Evolutionary conservation across 2,329 filamentous ascomycete species (phyloP).

Genomic region (Zalaria obscura): DNA sequence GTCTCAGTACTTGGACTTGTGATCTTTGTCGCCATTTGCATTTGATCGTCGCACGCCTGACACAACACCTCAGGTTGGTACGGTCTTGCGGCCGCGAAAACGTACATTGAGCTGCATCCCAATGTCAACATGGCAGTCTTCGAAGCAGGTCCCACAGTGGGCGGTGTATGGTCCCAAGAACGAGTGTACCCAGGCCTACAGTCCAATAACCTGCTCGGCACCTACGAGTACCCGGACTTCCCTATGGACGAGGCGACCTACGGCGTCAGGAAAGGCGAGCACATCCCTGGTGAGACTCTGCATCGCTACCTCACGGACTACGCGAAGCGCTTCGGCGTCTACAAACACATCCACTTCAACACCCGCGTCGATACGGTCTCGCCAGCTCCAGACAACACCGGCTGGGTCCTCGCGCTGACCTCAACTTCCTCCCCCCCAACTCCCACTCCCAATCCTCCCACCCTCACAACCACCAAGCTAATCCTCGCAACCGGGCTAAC

Average conservation of each 20-base stretch:
- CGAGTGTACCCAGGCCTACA: slow-evolving; percentile 56
- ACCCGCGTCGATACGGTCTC: slow-evolving; percentile 34
- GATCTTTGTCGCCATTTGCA: too few relatives aligned
- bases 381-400: background rate
- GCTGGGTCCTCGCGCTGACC: too few relatives aligned
- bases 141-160: slow-evolving; percentile 31
- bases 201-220: slow-evolving; percentile 60
- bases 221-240: slow-evolving; percentile 61
- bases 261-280: slow-evolving; percentile 35
- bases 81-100: slow-evolving; percentile 34
- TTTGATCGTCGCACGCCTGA: background rate
- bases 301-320: slow-evolving; percentile 44
- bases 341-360: slow-evolving; percentile 32
- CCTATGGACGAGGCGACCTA: slow-evolving; percentile 43
- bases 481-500: slow-evolving; percentile 49
- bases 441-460: background rate
- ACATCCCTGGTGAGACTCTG: slow-evolving; percentile 44
- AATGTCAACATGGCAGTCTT: slow-evolving; percentile 27
- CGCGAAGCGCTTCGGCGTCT: slow-evolving; percentile 38
- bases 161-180: slow-evolving; percentile 56
- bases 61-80: slow-evolving; percentile 20
- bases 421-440: too few relatives aligned
- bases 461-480: slow-evolving; percentile 28
- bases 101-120: slow-evolving; percentile 30
- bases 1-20: too few relatives aligned